Evolutionary conservation across 1,284 basidiomycete genomes (phyloP).

Genomic region (Inonotus obliquus): DNA sequence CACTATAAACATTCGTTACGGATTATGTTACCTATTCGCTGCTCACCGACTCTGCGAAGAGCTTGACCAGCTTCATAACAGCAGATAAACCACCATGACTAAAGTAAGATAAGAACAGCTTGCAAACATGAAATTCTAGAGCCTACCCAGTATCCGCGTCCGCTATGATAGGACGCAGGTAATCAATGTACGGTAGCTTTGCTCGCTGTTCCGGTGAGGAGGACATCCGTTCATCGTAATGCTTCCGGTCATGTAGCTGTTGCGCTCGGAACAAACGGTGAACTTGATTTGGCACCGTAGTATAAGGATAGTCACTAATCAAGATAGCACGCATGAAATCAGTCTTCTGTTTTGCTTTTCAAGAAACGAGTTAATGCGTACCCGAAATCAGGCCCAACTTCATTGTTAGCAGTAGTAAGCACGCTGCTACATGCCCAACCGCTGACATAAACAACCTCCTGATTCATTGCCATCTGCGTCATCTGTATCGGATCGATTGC

Average conservation of each 20-base stretch:
- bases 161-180: slow-evolving; percentile 89
- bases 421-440: slow-evolving; percentile 91
- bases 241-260: slow-evolving; percentile 82
- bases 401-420: slow-evolving; percentile 87
- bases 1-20: neutral
- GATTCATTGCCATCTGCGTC: slow-evolving; percentile 95
- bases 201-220: slow-evolving; percentile 57
- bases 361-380: slow-evolving; percentile 33
- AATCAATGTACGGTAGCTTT: slow-evolving; percentile 78
- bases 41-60: slow-evolving; percentile 83
- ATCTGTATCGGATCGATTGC: slow-evolving; percentile 91
- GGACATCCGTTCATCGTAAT: slow-evolving; percentile 79
- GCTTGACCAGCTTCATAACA: slow-evolving; percentile 94
- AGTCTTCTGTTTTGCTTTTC: slow-evolving; percentile 1
- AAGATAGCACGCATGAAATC: neutral
- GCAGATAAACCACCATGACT: slow-evolving; percentile 91
- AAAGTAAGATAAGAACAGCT: slow-evolving; percentile 14
- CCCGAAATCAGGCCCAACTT: slow-evolving; percentile 98
- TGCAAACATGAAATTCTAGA: slow-evolving; percentile 1
- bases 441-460: slow-evolving; percentile 94
- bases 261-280: slow-evolving; percentile 84
- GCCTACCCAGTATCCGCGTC: slow-evolving; percentile 90
- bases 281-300: slow-evolving; percentile 91
- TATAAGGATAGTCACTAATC: slow-evolving; percentile 86
- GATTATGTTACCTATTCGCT: neutral